Evolutionary conservation across 1,284 basidiomycete genomes (phyloP).

Genomic region (Kalmanozyma brasiliensis): DNA sequence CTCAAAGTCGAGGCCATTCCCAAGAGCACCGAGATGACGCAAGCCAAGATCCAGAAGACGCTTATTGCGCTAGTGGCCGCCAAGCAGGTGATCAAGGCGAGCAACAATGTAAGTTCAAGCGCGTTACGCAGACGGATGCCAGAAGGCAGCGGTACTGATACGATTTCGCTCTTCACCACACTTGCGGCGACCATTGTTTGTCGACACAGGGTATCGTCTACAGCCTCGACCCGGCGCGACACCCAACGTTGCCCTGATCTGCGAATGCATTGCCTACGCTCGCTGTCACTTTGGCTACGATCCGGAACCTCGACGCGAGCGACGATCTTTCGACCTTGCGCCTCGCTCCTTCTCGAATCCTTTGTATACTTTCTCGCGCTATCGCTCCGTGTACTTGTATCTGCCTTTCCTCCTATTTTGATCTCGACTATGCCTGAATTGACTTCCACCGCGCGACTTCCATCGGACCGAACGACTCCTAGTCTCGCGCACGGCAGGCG

Average conservation of each 20-base stretch:
- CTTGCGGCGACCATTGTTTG: too few relatives aligned
- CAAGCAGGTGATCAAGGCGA: constrained; percentile 80
- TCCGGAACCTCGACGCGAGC: too few relatives aligned
- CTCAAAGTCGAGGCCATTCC: constrained; percentile 77
- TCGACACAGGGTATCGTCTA: constrained; percentile 60
- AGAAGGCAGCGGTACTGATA: too few relatives aligned
- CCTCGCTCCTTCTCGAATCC: neutral
- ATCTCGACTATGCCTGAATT: too few relatives aligned
- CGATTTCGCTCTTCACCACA: too few relatives aligned
- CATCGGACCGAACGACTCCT: neutral
- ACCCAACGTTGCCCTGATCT: constrained; percentile 51
- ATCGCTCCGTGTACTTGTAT: constrained; percentile 10
- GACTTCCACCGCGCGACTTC: too few relatives aligned
- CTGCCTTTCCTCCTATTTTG: neutral
- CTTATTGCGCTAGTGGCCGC: constrained; percentile 88
- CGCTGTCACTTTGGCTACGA: too few relatives aligned
- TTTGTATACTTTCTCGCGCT: neutral
- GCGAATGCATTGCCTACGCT: too few relatives aligned
- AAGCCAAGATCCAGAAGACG: constrained; percentile 90
- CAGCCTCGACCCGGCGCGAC: constrained; percentile 53
- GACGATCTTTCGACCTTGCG: too few relatives aligned
- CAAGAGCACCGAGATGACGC: constrained; percentile 81
- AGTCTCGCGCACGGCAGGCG: too few relatives aligned
- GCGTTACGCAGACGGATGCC: constrained; percentile 3
- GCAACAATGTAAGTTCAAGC: constrained; percentile 70